Evolutionary conservation across 2,329 filamentous ascomycete genomes (phyloP), one percentile per base, ranked within the genome.

Genomic region (Trichoderma endophyticum): DNA sequence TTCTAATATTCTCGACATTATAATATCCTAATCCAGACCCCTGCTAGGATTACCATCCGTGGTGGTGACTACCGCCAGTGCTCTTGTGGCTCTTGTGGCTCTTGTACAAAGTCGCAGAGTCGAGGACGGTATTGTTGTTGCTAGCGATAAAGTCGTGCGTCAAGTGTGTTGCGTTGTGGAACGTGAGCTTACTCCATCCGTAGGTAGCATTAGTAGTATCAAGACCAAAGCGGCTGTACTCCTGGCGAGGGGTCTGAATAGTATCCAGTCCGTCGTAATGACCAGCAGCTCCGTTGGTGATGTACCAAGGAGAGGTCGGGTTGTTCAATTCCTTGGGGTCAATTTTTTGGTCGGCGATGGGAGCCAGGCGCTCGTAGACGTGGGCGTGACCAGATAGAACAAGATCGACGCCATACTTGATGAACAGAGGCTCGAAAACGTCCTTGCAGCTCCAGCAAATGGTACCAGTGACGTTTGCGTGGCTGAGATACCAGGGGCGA

Each of bases 381-480:
- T 70, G 67, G 0, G 67, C 28, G 57, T 70, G 67, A 4, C 67
- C 67, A 9, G 67, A 62, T 0, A 70, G 21, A 8, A 70, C 67
- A 24, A 70, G 57, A 21, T 70, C 67, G 3, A 70, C 67, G 2
- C 43, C 67, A 5, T 70, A 70, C 18, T 54, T 36, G 57, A 70
- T 36, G 18, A 70, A 70, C 0, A 70, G 39, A 26, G 67, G 67
- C 57, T 70, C 67, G 24, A 70, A 70, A 2, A 70, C 67, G 21
- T 70, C 57, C 14, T 70, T 70, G 57, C 67, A 70, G 67, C 56
- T 59, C 67, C 67, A 70, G 39, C 67, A 70, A n/a, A 70, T 70
- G 57, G 67, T 70, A 12, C 67, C 28, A 7, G 56, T 28, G 57
- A 51, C 67, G 12, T 70, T 70, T 1, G 24, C 12, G 11, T 54